These are phyloP conservation scores for Pichia insulana DNA, from an alignment of 805 yeast genomes.

Conservation along the genomic window DNA sequence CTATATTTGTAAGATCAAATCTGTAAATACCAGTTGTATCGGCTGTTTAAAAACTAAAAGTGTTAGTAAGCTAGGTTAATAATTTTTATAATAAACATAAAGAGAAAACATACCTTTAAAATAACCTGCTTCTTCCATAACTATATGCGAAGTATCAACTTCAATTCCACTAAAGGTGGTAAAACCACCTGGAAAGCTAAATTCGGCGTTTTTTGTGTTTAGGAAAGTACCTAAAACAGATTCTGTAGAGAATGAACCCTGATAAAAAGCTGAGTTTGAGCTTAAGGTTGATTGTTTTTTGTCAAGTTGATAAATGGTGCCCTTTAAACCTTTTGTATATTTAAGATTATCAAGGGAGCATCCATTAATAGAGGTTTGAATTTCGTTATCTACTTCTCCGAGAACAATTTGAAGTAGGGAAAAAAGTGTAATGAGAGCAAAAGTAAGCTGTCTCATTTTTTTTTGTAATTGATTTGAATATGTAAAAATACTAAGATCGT, in stretches of 20 bases:
- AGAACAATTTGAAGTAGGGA: too few species aligned
- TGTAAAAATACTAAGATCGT: too few species aligned
- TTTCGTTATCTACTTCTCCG: too few species aligned
- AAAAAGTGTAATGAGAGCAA: too few species aligned
- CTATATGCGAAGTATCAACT: conserved; percentile 2
- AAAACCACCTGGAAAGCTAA: not conserved
- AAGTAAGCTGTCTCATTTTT: too few species aligned
- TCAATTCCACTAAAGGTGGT: conserved; percentile 3
- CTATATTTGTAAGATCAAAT: conserved; percentile 17
- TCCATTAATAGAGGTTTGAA: too few species aligned
- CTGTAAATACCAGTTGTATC: conserved; percentile 21
- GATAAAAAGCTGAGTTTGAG: conserved; percentile 7
- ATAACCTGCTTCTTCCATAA: conserved; percentile 7
- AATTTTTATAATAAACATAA: not conserved
- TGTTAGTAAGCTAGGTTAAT: not conserved
- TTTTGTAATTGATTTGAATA: too few species aligned
- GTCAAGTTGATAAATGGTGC: not conserved
- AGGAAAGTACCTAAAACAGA: conserved; percentile 2
- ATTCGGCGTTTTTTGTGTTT: conserved; percentile 1
- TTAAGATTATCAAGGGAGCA: too few species aligned
- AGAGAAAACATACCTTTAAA: conserved; percentile 6
- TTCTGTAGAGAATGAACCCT: conserved; percentile 1
- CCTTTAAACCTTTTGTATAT: not conserved
- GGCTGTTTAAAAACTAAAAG: conserved; percentile 13
- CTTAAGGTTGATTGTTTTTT: not conserved